Evolutionary conservation across 2,329 filamentous ascomycete species (phyloP).

Genomic region (Sporothrix schenckii): DNA sequence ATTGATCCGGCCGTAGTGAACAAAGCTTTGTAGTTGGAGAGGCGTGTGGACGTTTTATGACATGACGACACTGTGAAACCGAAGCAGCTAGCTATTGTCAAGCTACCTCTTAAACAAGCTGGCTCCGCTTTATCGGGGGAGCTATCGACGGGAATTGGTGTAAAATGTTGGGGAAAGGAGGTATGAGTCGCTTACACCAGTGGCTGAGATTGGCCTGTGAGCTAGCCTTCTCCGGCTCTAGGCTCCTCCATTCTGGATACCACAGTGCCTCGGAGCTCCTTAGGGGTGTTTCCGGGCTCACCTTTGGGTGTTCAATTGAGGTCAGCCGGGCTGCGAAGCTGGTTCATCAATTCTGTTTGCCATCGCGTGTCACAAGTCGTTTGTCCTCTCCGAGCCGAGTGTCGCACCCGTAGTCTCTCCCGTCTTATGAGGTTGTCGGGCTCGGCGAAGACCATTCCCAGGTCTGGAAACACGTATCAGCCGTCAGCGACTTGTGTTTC

Average conservation of each 20-base stretch:
- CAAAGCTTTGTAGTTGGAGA: neutral
- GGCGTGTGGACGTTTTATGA: neutral
- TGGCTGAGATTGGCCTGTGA: neutral
- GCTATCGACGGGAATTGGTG: slow-evolving; percentile 9
- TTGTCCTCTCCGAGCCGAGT: slow-evolving; percentile 5
- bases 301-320: neutral
- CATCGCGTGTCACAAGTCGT: slow-evolving; percentile 12
- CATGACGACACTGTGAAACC: neutral
- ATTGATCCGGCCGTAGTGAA: neutral
- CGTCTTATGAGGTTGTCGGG: neutral
- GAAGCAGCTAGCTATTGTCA: neutral
- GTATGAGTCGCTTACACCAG: neutral
- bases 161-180: neutral
- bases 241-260: neutral
- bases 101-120: neutral
- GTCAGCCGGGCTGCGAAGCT: neutral
- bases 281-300: neutral
- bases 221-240: neutral
- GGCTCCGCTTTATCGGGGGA: neutral
- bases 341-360: neutral
- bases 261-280: neutral
- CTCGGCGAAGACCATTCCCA: neutral
- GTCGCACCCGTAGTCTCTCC: slow-evolving; percentile 8
- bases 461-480: neutral
- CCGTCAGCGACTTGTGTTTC: neutral